Evolutionary conservation across 768 basidiomycete species (phyloP), one percentile per base, ranked within the genome.

Genomic region (Lentinula sp.): DNA sequence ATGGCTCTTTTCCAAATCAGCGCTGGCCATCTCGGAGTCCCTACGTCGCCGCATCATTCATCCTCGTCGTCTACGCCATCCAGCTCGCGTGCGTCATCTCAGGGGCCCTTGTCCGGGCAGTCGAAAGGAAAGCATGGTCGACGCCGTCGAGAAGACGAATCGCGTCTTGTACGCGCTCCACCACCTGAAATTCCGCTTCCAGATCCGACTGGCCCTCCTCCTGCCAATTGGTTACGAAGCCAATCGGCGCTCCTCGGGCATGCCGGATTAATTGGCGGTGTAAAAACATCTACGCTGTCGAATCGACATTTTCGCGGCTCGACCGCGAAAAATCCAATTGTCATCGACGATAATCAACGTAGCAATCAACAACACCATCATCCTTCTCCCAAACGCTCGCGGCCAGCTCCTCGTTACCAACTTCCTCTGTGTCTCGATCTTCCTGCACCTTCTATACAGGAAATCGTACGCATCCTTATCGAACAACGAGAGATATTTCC

Each of bases 181-280:
- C 76, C 80, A 9, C 85, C 85, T 13, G 78, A 83, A 48, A 89
- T 91, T 28, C 62, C 75, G 20, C 72, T 91, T 0, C 90, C 89
- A 0, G 82, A 84, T 64, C 82, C 86, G 23, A 77, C 81, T 53
- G 80, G 76, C 45, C 86, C 85, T 1, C 73, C 77, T 15, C 90
- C 90, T 16, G 72, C 81, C 7, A 84, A 90, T 69, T 88, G 90
- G 60, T 73, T 92, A 55, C 86, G 90, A 35, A 90, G 82, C 64
- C 90, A 91, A 69, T 77, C 84, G 37, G 85, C 86, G 0, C 75
- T 92, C 2, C 78, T 92, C 7, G 90, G 90, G 8, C 78, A 80
- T 16, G 90, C 90, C 10, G 90, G 90, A 39, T 72, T 88, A 45
- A 83, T 92, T 18, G 84, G 81, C 42, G 82, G 83, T 4, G 76